Conservation (phyloP, 805 yeast genomes). For the Wickerhamomyces hampshirensis region DNA sequence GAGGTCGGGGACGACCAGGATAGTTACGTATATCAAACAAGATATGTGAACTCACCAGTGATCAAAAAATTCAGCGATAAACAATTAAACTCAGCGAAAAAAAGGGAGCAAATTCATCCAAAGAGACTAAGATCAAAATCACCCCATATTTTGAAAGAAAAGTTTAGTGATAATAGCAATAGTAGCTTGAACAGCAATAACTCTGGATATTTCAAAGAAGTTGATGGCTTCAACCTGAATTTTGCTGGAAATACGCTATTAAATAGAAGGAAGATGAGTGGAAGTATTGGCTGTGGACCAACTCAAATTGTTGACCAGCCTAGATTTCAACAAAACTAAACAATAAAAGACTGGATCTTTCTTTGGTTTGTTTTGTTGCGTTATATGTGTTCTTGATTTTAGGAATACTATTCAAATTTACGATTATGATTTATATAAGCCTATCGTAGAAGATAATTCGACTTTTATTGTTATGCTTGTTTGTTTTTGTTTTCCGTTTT, state of each 20-base stretch:
- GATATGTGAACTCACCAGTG: conserved; percentile 15
- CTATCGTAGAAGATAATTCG: too few species aligned
- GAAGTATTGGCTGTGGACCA: conserved; percentile 16
- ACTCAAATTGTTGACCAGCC: too few species aligned
- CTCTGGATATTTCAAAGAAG: conserved; percentile 12
- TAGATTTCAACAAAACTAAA: too few species aligned
- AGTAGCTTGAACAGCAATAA: background rate
- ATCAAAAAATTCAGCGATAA: conserved; percentile 17
- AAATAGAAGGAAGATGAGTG: conserved; percentile 23
- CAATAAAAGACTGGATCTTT: background rate
- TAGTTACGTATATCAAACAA: conserved; percentile 9
- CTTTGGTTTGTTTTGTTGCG: background rate
- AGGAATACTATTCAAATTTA: too few species aligned
- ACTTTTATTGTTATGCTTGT: background rate
- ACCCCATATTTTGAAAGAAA: background rate
- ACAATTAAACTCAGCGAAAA: conserved; percentile 18
- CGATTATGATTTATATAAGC: background rate
- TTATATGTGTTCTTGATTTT: background rate
- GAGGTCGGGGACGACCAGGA: conserved; percentile 6
- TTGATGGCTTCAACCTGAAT: conserved; percentile 21
- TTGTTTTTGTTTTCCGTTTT: background rate
- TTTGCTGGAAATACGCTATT: conserved; percentile 24
- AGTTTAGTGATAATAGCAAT: background rate
- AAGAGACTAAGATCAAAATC: background rate
- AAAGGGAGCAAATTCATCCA: conserved; percentile 5